Conservation (phyloP, 257 asterid genomes). For the Primulina tabacum region DNA sequence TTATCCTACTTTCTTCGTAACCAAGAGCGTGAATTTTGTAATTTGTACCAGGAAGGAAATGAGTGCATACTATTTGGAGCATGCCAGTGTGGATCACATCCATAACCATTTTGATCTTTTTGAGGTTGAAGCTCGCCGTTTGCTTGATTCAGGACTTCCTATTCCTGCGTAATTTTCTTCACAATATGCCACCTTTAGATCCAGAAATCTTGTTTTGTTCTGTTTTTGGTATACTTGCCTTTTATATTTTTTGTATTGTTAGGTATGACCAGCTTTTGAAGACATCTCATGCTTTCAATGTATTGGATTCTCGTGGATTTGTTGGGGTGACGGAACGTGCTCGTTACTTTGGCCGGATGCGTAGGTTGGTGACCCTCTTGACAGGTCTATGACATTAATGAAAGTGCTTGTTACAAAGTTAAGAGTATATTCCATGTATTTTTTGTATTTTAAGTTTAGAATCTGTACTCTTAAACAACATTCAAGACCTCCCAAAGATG, state of each 20-base stretch:
- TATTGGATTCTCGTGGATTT: slow-evolving; percentile 92
- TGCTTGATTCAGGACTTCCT: slow-evolving; percentile 86
- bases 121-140: slow-evolving; percentile 87
- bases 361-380: slow-evolving; percentile 57
- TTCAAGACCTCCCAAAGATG: no score
- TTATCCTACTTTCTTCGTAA: slow-evolving; percentile 8
- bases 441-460: slow-evolving; percentile 6
- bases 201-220: slow-evolving; percentile 11
- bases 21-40: slow-evolving; percentile 17
- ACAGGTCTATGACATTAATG: slow-evolving; percentile 13
- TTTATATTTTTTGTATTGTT: slow-evolving; percentile 41
- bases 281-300: slow-evolving; percentile 94
- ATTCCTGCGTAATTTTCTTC: slow-evolving; percentile 83
- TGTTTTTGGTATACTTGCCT: slow-evolving; percentile 34
- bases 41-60: slow-evolving; percentile 87
- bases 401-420: slow-evolving; percentile 21
- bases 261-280: slow-evolving; percentile 99
- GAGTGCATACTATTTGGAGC: slow-evolving; percentile 95
- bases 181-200: slow-evolving; percentile 20
- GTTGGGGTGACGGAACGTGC: slow-evolving; percentile 99
- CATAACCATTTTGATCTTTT: slow-evolving; percentile 83
- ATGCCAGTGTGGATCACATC: slow-evolving; percentile 81
- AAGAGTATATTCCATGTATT: neutral
- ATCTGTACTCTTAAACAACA: slow-evolving; percentile 2
- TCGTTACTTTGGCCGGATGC: slow-evolving; percentile 99